Evolutionary conservation across 169 alveolate species (phyloP).

Genomic region (Cryptosporidium viatorum): DNA sequence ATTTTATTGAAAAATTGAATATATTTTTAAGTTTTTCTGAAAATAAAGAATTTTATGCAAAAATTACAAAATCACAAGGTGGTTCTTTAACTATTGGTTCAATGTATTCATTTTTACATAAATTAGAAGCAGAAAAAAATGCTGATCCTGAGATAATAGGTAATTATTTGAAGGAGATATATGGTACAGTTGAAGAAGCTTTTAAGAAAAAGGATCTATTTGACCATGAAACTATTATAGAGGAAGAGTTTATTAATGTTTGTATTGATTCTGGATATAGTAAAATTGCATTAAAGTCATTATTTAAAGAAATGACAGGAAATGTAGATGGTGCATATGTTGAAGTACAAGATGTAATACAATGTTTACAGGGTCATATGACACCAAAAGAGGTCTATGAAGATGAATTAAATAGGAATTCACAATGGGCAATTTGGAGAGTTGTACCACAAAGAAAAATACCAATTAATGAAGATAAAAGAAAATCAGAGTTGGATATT

Average conservation of each 20-base stretch:
- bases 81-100: constrained; percentile 27
- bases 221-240: constrained; percentile 17
- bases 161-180: constrained; percentile 25
- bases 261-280: constrained; percentile 53
- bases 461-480: constrained; percentile 17
- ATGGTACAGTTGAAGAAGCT: constrained; percentile 28
- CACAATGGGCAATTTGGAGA: constrained; percentile 69
- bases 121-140: neutral
- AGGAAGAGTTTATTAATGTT: constrained; percentile 8
- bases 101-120: constrained; percentile 15
- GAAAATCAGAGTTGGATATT: constrained; percentile 18
- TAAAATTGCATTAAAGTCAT: neutral
- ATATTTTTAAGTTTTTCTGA: constrained; percentile 47
- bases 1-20: constrained; percentile 49
- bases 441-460: constrained; percentile 39
- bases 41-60: constrained; percentile 25
- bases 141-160: constrained; percentile 53
- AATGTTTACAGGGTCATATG: constrained; percentile 53
- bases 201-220: constrained; percentile 7
- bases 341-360: constrained; percentile 67
- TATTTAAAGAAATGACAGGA: constrained; percentile 26
- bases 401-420: constrained; percentile 31
- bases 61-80: constrained; percentile 13
- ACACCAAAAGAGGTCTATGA: constrained; percentile 46
- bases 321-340: constrained; percentile 18